These are phyloP conservation scores for Rhizophora apiculata DNA, from an alignment of 345 rosid species.

Conservation along the genomic window DNA sequence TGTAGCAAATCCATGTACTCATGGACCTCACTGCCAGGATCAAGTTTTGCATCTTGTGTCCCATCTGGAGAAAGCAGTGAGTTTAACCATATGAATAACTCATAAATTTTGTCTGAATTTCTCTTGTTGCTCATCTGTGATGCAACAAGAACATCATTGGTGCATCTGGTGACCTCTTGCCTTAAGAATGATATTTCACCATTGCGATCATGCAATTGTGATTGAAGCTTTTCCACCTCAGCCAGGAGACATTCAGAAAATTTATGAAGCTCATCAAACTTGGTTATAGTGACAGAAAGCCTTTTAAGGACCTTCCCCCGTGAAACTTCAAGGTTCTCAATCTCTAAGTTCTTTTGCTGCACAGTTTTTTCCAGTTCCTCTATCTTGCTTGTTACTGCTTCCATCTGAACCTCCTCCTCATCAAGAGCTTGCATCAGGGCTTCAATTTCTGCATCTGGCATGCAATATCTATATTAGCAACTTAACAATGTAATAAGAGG, in stretches of 20 bases:
- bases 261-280: constrained; percentile 93
- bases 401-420: constrained; percentile 94
- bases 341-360: constrained; percentile 57
- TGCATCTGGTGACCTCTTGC: constrained; percentile 95
- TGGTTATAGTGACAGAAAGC: constrained; percentile 73
- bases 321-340: constrained; percentile 77
- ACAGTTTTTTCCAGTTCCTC: constrained; percentile 53
- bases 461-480: constrained; percentile 11
- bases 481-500: neutral
- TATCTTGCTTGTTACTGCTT: constrained; percentile 56
- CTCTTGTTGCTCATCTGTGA: constrained; percentile 57
- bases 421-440: constrained; percentile 96
- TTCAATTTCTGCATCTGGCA: constrained; percentile 64
- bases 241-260: constrained; percentile 74
- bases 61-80: constrained; percentile 44
- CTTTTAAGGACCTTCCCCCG: constrained; percentile 76
- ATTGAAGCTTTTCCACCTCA: constrained; percentile 88
- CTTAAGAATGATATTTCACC: constrained; percentile 90
- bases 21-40: constrained; percentile 30
- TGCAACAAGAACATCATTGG: constrained; percentile 75
- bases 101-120: constrained; percentile 53
- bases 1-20: constrained; percentile 62
- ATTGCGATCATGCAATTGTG: constrained; percentile 81
- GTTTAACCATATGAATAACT: constrained; percentile 62
- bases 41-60: constrained; percentile 40